These are phyloP conservation scores for Pseudogymnoascus sp. DNA, from an alignment of 2,329 filamentous ascomycete genomes.

Conservation along the genomic window DNA sequence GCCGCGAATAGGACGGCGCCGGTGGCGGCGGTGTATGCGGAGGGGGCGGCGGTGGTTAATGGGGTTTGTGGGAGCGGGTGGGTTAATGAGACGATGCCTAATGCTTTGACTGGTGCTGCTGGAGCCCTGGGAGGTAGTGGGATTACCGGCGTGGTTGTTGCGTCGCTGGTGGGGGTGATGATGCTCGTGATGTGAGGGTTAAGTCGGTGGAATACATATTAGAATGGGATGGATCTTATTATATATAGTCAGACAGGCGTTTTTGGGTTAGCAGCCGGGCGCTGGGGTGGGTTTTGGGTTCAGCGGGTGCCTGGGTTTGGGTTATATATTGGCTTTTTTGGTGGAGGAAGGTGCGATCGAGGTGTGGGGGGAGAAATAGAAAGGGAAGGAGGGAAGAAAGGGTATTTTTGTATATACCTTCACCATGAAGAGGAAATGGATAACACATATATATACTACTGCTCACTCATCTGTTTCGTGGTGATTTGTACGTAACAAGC, in stretches of 20 bases:
- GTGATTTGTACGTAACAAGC: neutral
- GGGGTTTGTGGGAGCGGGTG: constrained; percentile 53
- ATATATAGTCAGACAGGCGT: neutral
- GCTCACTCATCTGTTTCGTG: neutral
- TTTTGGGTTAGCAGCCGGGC: neutral
- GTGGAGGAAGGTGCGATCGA: too few species aligned
- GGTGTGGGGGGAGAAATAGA: neutral
- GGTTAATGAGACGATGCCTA: constrained; percentile 50
- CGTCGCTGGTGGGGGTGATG: neutral
- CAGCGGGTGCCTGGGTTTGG: neutral
- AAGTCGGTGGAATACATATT: neutral
- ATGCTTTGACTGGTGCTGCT: constrained; percentile 17
- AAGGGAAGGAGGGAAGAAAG: neutral
- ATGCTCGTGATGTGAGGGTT: neutral
- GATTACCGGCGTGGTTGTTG: neutral
- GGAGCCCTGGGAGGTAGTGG: neutral
- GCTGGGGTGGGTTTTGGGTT: neutral
- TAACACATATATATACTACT: neutral
- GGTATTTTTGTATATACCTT: neutral
- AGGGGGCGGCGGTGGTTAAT: constrained; percentile 69
- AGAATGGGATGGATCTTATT: neutral
- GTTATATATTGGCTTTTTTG: too few species aligned
- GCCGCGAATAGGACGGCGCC: constrained; percentile 60
- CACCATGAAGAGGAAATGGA: neutral
- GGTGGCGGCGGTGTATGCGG: constrained; percentile 62